Percentiles rank a stretch among this genome's conserved stretches.
Conservation (phyloP, 2,329 filamentous ascomycete genomes). For the Paecilomyces sp. region DNA sequence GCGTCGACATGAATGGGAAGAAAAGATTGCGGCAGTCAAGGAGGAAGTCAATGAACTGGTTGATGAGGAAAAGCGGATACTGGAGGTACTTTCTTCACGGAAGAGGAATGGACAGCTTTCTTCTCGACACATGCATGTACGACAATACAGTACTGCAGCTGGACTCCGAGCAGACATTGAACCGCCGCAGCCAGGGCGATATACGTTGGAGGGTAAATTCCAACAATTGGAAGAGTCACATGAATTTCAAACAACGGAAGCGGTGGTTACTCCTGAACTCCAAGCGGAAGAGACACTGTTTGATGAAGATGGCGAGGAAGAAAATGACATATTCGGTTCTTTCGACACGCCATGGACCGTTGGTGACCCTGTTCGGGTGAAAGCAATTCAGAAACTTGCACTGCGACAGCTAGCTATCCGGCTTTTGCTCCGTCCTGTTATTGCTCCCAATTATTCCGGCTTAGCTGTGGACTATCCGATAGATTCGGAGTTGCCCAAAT, state of each 20-base stretch:
- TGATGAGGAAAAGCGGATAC: constrained; percentile 30
- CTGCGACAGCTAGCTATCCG: constrained; percentile 32
- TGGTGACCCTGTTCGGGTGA: constrained; percentile 21
- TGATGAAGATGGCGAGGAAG: constrained; percentile 8
- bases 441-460: constrained; percentile 32
- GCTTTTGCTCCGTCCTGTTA: constrained; percentile 29
- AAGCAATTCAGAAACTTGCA: constrained; percentile 32
- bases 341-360: constrained; percentile 21
- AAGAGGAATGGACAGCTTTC: constrained; percentile 11
- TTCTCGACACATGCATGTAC: constrained; percentile 14
- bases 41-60: constrained; percentile 33
- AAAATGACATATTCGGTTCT: constrained; percentile 7
- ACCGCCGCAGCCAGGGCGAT: background rate
- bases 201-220: background rate
- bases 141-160: constrained; percentile 17
- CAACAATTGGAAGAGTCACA: background rate
- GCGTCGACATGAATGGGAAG: constrained; percentile 32
- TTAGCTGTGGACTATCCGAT: constrained; percentile 22
- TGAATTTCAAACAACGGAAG: background rate
- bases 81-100: constrained; percentile 22
- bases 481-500: constrained; percentile 19
- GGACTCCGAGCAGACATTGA: constrained; percentile 4
- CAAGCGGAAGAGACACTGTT: constrained; percentile 1
- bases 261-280: background rate
- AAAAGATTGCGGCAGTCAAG: constrained; percentile 36